Evolutionary conservation across 2,329 filamentous ascomycete genomes (phyloP).

Genomic region (Blastomyces gilchristii): DNA sequence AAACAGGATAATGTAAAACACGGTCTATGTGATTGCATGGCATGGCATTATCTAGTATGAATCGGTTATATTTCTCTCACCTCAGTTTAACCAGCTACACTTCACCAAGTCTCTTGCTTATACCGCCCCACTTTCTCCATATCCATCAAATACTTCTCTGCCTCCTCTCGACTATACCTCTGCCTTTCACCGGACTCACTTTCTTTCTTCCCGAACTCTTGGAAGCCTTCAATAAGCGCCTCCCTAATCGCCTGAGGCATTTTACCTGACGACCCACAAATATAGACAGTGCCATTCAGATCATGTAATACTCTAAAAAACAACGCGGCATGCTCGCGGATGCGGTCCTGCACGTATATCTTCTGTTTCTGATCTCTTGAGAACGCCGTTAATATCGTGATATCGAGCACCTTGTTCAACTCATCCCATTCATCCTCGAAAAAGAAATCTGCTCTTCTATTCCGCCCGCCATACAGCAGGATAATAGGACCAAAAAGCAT

Average conservation of each 20-base stretch:
- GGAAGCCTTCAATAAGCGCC: constrained; percentile 54
- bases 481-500: constrained; percentile 38
- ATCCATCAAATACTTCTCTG: constrained; percentile 44
- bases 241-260: constrained; percentile 62
- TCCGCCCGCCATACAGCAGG: constrained; percentile 80
- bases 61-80: not conserved
- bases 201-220: constrained; percentile 38
- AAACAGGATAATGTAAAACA: not conserved
- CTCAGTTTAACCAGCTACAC: not conserved
- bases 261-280: constrained; percentile 50
- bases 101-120: constrained; percentile 60
- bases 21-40: not conserved
- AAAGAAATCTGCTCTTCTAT: constrained; percentile 64
- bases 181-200: not conserved
- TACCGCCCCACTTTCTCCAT: constrained; percentile 56
- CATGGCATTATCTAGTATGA: not conserved
- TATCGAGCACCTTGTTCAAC: constrained; percentile 32
- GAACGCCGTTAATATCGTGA: constrained; percentile 55
- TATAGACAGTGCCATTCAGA: constrained; percentile 41
- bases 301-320: constrained; percentile 46
- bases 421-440: constrained; percentile 65
- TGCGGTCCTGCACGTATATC: constrained; percentile 57
- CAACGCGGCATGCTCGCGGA: constrained; percentile 41
- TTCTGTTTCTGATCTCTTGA: constrained; percentile 58
- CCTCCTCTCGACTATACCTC: constrained; percentile 35